phyloP scores from a whole-genome alignment of 768 basidiomycete species.

The Kwoniella shandongensis region DNA sequence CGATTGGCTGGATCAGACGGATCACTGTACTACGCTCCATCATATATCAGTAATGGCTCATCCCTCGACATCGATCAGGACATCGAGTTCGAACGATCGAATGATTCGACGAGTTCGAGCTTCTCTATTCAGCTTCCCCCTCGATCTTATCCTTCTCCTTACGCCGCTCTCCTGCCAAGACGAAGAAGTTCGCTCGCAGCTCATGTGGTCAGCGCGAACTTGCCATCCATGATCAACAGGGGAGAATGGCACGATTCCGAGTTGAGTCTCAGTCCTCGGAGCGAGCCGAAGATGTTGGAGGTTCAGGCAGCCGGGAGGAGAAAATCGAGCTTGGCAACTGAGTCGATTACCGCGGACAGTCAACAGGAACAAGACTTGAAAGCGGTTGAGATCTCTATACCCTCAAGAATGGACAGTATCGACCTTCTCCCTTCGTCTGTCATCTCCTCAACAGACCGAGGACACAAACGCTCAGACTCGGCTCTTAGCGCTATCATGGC shows the following conservation, averaged over 20 bases:
- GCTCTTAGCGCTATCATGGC: constrained; percentile 17
- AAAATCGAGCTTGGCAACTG: not conserved
- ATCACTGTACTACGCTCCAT: too few species aligned
- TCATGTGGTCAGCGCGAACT: not conserved
- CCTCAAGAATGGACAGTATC: constrained; percentile 1
- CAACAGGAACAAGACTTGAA: too few species aligned
- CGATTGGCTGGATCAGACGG: not conserved
- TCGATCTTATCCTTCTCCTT: not conserved
- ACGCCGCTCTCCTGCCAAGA: constrained; percentile 11
- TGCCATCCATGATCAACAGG: constrained; percentile 8
- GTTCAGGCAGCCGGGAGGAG: not conserved
- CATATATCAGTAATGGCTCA: too few species aligned
- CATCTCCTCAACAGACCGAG: not conserved
- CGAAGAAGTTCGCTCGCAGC: constrained; percentile 8
- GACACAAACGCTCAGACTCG: constrained; percentile 13
- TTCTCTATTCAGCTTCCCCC: constrained; percentile 4
- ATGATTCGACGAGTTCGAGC: not conserved
- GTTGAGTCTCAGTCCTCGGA: constrained; percentile 12
- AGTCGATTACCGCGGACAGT: too few species aligned
- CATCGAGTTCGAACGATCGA: constrained; percentile 1
- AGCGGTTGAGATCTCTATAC: too few species aligned
- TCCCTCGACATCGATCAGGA: not conserved
- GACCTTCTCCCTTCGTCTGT: not conserved
- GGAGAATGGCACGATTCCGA: constrained; percentile 15
- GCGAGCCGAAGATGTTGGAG: not conserved